These are phyloP conservation scores for Isatis lusitanica DNA, from an alignment of 441 rosid genomes.

Conservation along the genomic window DNA sequence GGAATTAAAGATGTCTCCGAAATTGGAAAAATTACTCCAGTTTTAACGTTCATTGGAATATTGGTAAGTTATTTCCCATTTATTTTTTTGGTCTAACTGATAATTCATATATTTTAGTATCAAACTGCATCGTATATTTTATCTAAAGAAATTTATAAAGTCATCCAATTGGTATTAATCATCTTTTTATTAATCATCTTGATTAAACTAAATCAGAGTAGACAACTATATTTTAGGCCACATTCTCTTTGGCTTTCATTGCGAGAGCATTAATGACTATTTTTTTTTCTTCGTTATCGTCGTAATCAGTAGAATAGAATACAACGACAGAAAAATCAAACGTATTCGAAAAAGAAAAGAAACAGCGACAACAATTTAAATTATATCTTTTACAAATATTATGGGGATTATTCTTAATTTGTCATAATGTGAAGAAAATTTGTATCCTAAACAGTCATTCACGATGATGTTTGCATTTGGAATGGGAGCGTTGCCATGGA, in stretches of 20 bases:
- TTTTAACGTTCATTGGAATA: conserved; percentile 36
- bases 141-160: neutral
- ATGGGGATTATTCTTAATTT: neutral
- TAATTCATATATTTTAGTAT: neutral
- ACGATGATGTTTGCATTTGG: conserved; percentile 42
- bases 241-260: too few relatives aligned
- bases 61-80: neutral
- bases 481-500: conserved; percentile 59
- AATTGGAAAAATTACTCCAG: conserved; percentile 4
- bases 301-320: too few relatives aligned
- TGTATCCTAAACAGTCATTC: conserved; percentile 41
- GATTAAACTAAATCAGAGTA: neutral
- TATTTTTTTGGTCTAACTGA: conserved; percentile 21
- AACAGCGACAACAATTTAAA: neutral
- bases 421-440: neutral
- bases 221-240: neutral
- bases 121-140: neutral
- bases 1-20: conserved; percentile 41
- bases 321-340: too few relatives aligned
- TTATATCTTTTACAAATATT: neutral
- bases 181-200: too few relatives aligned
- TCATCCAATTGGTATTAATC: neutral
- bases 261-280: too few relatives aligned
- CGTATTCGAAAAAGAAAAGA: too few relatives aligned
- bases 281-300: too few relatives aligned